phyloP scores from a whole-genome alignment of 2,329 filamentous ascomycete species.

The Pseudogymnoascus destructans region DNA sequence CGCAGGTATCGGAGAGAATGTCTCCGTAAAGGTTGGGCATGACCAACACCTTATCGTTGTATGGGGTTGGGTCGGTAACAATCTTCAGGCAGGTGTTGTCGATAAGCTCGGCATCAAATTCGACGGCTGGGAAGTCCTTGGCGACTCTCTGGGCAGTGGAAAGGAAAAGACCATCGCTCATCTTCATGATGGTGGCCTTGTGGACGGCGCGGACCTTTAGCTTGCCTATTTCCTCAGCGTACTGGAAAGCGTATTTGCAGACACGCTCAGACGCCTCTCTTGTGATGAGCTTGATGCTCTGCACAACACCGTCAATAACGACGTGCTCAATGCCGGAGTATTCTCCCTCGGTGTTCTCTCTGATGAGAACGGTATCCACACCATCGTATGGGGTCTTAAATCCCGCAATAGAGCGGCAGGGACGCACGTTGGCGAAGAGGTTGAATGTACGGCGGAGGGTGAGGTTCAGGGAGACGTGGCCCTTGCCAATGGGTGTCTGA shows the following conservation, averaged over 20 bases:
- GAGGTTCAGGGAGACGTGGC: constrained; percentile 96
- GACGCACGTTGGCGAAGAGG: constrained; percentile 97
- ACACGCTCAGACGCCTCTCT: constrained; percentile 89
- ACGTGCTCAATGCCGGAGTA: constrained; percentile 99
- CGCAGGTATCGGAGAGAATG: constrained; percentile 99
- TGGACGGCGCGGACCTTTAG: constrained; percentile 96
- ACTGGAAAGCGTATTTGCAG: constrained; percentile 94
- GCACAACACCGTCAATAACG: constrained; percentile 92
- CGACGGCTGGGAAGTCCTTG: constrained; percentile 90
- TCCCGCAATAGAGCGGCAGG: constrained; percentile 90
- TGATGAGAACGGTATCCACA: constrained; percentile 93
- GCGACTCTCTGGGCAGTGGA: constrained; percentile 71
- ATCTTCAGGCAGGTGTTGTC: constrained; percentile 99
- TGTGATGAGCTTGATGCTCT: constrained; percentile 99
- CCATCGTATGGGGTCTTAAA: constrained; percentile 98
- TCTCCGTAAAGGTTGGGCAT: constrained; percentile 98
- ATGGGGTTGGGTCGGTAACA: constrained; percentile 87
- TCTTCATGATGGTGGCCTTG: constrained; percentile 99
- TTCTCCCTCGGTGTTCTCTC: constrained; percentile 99
- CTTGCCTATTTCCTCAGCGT: constrained; percentile 84
- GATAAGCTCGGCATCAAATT: constrained; percentile 95
- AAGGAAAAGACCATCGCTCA: constrained; percentile 97
- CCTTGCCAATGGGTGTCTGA: constrained; percentile 91
- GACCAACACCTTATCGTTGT: constrained; percentile 98
- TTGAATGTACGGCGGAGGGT: constrained; percentile 98